Base-by-base conservation (phyloP, 2,329 filamentous ascomycete genomes). In the Tolypocladium cylindrosporum region DNA sequence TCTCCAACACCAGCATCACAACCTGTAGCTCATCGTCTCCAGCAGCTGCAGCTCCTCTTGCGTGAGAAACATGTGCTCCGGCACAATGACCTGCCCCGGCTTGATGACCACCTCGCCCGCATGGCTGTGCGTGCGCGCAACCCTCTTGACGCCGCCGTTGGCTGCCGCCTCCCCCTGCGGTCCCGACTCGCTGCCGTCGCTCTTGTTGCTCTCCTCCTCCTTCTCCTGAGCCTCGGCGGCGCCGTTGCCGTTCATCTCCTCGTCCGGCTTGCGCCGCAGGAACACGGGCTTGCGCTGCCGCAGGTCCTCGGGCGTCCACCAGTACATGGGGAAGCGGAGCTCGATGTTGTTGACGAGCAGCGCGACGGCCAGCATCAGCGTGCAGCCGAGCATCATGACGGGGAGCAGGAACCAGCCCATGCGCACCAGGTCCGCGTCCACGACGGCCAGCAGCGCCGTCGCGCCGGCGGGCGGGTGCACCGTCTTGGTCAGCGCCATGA, bases 391-490 rank as follows among this genome's bases (percentile, higher is more conserved):
- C 42, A 87, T 56, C 21, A 90, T 77, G 7, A 89, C 72, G 0
- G 85, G 82, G 7, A 91, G 68, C 14, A 90, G 71, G 60, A 79
- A 83, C 89, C 88, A 91, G n/a, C 87, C 87, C 13, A 91, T 69
- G 0, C 66, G 63, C 11, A 78, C 74, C 1, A 84, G 73, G 1
- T 75, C 72, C 2, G 78, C 72, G 59, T 85, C 82, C 1, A 84
- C 77, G 0, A 87, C 85, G 0, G 87, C 86, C 34, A 91, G 72
- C 1, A 92, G 72, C 0, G 87, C 88, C 0, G 88, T 91, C 10
- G 88, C 88, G 5, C 89, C 88, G 0, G 87, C 88, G 0, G 88
- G 89, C 0, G 88, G 88, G 63, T 91, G 87, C 0, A 89, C 78
- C 0, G 87, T 90, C 56, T 86, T 86, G 1, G 87, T 91, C 27